Evolutionary conservation across 2,329 filamentous ascomycete species (phyloP).

Genomic region (Arthroderma sp.): DNA sequence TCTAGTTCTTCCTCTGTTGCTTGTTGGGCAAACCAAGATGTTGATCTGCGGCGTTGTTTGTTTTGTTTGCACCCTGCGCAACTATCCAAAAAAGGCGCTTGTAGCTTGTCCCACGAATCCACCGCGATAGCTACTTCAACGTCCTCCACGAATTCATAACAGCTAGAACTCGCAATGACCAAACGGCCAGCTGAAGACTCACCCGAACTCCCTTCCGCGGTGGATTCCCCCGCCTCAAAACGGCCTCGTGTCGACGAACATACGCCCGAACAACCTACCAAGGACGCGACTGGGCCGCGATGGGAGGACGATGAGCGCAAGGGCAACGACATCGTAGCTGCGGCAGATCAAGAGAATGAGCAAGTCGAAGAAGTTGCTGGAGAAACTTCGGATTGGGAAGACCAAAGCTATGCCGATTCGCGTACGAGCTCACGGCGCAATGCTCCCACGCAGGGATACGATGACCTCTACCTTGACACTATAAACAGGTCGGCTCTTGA

Average conservation of each 20-base stretch:
- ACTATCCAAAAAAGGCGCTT: neutral
- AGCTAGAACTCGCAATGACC: constrained; percentile 22
- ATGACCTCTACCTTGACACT: constrained; percentile 93
- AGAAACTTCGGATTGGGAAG: constrained; percentile 13
- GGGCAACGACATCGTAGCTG: constrained; percentile 33
- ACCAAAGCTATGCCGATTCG: constrained; percentile 25
- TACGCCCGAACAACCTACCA: neutral
- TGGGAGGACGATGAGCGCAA: constrained; percentile 25
- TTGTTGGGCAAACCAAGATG: no score
- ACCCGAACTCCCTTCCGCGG: constrained; percentile 22
- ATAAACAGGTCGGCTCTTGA: constrained; percentile 87
- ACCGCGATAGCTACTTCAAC: neutral
- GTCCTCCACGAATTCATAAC: no score
- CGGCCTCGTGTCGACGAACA: constrained; percentile 27
- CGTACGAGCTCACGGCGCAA: constrained; percentile 45
- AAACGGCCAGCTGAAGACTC: constrained; percentile 35
- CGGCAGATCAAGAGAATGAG: constrained; percentile 58
- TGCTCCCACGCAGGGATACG: constrained; percentile 75
- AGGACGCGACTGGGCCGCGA: constrained; percentile 16
- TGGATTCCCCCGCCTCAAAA: constrained; percentile 32
- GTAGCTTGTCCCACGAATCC: no score
- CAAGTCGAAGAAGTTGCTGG: constrained; percentile 22
- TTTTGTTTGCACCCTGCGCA: constrained; percentile 11
- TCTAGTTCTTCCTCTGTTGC: no score
- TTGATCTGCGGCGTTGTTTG: constrained; percentile 3